Evolutionary conservation across 208 protist species (phyloP).

Genomic region (Vickermania ingenoplastis): DNA sequence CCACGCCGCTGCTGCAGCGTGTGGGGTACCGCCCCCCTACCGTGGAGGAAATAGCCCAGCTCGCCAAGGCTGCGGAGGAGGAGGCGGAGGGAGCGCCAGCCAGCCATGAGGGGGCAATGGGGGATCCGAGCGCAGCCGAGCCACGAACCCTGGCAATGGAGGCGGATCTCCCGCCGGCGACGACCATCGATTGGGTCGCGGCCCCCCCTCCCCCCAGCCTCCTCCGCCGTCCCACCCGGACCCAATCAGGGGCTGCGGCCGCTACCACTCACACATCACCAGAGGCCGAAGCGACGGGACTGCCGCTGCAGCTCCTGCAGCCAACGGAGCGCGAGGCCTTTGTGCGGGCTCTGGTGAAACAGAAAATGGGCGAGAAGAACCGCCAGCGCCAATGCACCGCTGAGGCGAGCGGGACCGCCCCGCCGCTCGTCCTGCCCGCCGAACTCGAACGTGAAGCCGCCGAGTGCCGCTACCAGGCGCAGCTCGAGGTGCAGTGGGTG

Average conservation of each 20-base stretch:
- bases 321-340: neutral
- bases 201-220: neutral
- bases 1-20: neutral
- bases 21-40: neutral
- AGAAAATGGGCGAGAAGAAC: no score
- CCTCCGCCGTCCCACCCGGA: neutral
- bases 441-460: slow-evolving; percentile 13
- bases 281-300: neutral
- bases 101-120: neutral
- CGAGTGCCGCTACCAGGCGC: slow-evolving; percentile 60
- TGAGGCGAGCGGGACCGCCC: no score
- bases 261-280: neutral
- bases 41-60: neutral
- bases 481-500: slow-evolving; percentile 62
- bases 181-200: neutral
- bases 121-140: no score
- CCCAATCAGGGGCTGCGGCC: neutral
- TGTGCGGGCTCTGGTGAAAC: neutral
- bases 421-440: no score
- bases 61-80: neutral
- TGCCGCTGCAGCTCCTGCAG: neutral
- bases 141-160: no score
- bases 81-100: neutral
- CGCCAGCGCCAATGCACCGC: no score
- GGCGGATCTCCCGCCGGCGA: no score